Evolutionary conservation across 495 filamentous ascomycete species (phyloP), one percentile per base, ranked within the genome.

Genomic region (Penicillium steckii): DNA sequence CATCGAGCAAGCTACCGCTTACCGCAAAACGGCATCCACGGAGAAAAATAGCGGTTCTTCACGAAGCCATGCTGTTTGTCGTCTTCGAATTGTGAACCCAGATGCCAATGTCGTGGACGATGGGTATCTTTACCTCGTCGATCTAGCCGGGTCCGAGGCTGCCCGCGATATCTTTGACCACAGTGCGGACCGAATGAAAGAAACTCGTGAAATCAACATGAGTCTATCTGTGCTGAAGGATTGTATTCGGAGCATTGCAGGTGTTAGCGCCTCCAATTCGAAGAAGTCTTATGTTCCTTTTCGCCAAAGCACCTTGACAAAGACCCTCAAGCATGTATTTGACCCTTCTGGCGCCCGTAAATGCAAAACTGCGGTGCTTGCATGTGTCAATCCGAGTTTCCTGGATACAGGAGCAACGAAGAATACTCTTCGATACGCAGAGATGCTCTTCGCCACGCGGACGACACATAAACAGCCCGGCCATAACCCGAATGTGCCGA

Each of bases 41-140:
- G 35, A 62, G 4, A 74, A 71, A 30, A 81, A 79, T 48, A 62
- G 70, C 29, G 64, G 40, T 8, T 80, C 77, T 3, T 77, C 75
- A 0, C 73, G 76, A 18, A 73, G 74, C 0, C 76, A 80, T 59
- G 71, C 70, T 27, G 71, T 80, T 42, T 76, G 72, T 46, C 72
- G 73, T 26, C 69, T 80, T 30, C 61, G 72, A 22, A 62, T 79
- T 43, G 60, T 69, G 54, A 66, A 75, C 22, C 59, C 53, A 8
- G 13, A 56, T 0, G 18, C 53, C 8, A 55, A 46, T n/a, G 40
- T 58, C 2, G 1, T 44, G 4, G 48, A 51, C 7, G 69, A 76
- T 50, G 74, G 78, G 3, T 32, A 70, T 0, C 57, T 79, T 1
- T 73, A 71, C 45, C 64, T 80, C 1, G 59, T 78, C 35, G 77